phyloP scores from a whole-genome alignment of 257 asterid genomes.

The Solanum sitiens region DNA sequence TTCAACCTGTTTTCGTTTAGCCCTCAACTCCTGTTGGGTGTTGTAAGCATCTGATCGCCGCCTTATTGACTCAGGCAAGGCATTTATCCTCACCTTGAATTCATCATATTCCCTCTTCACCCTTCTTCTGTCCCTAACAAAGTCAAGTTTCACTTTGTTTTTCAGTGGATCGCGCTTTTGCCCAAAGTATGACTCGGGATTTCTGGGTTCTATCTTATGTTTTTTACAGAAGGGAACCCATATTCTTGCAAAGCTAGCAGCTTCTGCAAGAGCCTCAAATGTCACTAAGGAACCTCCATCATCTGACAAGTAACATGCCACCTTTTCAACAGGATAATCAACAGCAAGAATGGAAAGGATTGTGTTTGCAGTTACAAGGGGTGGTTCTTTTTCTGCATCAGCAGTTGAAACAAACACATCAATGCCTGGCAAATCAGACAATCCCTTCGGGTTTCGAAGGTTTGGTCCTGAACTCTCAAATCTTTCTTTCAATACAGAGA shows the following conservation, averaged over 20 bases:
- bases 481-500: constrained; percentile 57
- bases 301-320: constrained; percentile 75
- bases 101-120: constrained; percentile 91
- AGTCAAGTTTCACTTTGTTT: constrained; percentile 63
- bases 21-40: constrained; percentile 63
- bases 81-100: constrained; percentile 77
- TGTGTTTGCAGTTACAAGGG: constrained; percentile 86
- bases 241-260: constrained; percentile 69
- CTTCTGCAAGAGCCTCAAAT: constrained; percentile 87
- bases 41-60: constrained; percentile 87
- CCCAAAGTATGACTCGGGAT: constrained; percentile 78
- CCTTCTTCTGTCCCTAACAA: constrained; percentile 68
- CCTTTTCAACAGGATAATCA: constrained; percentile 77
- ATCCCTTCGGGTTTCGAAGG: constrained; percentile 63
- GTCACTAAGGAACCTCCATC: constrained; percentile 89
- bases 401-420: constrained; percentile 88
- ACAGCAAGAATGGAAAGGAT: constrained; percentile 81
- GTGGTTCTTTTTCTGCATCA: constrained; percentile 79
- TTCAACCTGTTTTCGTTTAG: constrained; percentile 58
- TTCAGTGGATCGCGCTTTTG: constrained; percentile 71
- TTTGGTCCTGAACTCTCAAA: constrained; percentile 69
- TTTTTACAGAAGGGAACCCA: constrained; percentile 90
- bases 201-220: constrained; percentile 75
- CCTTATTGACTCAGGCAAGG: constrained; percentile 69
- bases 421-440: constrained; percentile 82